Conservation (phyloP, 148 eudicot species). For the Heliamphora exappendiculata region DNA sequence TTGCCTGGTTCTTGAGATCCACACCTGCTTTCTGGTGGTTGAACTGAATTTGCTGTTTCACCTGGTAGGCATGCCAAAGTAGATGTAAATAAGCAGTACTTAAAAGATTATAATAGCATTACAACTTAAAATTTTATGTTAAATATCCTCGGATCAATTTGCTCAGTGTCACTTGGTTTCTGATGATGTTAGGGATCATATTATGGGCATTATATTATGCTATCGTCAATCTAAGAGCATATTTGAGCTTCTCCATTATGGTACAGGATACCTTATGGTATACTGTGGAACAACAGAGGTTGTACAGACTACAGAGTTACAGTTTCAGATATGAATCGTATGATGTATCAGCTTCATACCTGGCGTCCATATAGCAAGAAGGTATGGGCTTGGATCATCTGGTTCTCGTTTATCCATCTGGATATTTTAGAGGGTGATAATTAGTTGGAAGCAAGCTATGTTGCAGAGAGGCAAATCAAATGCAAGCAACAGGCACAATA, state of each 20-base stretch:
- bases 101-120: background rate
- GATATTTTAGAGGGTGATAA: constrained; percentile 1
- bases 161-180: background rate
- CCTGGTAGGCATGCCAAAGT: constrained; percentile 29
- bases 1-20: constrained; percentile 24
- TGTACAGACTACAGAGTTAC: background rate
- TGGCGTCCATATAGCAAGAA: constrained; percentile 72
- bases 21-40: constrained; percentile 38
- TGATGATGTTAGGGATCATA: background rate
- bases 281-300: background rate
- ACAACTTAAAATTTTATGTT: background rate
- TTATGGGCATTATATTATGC: background rate
- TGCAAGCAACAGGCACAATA: background rate
- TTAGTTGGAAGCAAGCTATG: constrained; percentile 12
- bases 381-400: constrained; percentile 78
- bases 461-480: background rate
- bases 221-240: background rate
- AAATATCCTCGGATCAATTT: background rate
- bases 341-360: constrained; percentile 28
- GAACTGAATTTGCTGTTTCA: constrained; percentile 50
- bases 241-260: background rate
- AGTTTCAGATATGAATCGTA: background rate
- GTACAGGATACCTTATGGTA: background rate
- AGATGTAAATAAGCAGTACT: background rate
- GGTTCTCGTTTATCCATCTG: constrained; percentile 62